Evolutionary conservation across 305 asterid genomes (phyloP), one percentile per base, ranked within the genome.

Genomic region (Fraxinus sp.): DNA sequence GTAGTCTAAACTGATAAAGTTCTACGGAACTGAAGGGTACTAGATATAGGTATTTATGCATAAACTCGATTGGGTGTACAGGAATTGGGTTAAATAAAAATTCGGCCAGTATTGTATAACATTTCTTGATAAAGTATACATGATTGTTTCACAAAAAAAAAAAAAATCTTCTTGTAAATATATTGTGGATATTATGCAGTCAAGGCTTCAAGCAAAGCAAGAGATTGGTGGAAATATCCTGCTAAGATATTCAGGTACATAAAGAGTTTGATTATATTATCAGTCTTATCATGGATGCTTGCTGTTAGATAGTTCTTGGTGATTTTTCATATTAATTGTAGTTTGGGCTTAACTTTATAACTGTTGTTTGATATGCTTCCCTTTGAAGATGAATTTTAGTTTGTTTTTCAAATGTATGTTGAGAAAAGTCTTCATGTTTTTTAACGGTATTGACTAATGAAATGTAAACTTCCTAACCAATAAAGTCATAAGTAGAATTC

Each of bases 181-280:
- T 52, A 43, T 73, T 24, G 46, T 77, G 82, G 78, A 52, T 84
- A 41, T 77, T 66, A 32, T 89, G 91, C 97, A 94, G 98, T 93
- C 98, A 20, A 91, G 98, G 83, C 97, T 94, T 85, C 98, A 94
- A 92, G 98, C 98, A 73, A 94, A 93, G 88, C 98, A 94, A 91
- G 98, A 94, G 82, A 94, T 94, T 75, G 93, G 98, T 81, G 96
- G 95, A 78, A 91, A 88, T 85, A 55, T 85, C 26, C 91, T 94
- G 20, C 85, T 89, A 83, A 87, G 98, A 94, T 94, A 94, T 86
- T 91, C 98, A 89, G 97, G 97, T 93, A 55, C 46, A 89, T 78
- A 55, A 32, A 39, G 55, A 74, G 75, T 22, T 32, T 32, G 76
- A 16, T 18, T 14, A 55, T 83, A 20, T 59, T 35, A 7, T 79